These are phyloP conservation scores for Rhytidhysteron rufulum DNA, from an alignment of 2,329 filamentous ascomycete species.

Conservation along the genomic window DNA sequence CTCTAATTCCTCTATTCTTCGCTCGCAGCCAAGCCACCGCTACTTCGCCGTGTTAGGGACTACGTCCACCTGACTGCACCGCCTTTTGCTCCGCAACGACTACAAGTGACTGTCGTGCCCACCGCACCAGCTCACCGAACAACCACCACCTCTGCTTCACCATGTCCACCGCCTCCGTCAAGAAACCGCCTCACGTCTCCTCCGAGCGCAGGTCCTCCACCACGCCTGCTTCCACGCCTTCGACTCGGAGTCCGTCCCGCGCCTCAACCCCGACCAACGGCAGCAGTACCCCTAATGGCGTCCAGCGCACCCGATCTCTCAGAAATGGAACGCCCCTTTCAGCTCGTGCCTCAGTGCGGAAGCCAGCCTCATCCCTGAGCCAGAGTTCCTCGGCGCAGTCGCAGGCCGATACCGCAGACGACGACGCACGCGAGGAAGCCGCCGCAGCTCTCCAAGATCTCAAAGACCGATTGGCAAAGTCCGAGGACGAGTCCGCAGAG, in stretches of 20 bases:
- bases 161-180: constrained; percentile 33
- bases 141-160: too few relatives aligned
- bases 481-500: constrained; percentile 73
- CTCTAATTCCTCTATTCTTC: too few relatives aligned
- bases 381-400: constrained; percentile 20
- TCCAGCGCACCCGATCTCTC: constrained; percentile 27
- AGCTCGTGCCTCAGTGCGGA: constrained; percentile 35
- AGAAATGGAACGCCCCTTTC: constrained; percentile 36
- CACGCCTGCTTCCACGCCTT: constrained; percentile 25
- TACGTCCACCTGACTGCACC: too few relatives aligned
- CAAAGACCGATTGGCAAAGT: constrained; percentile 75
- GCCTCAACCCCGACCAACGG: constrained; percentile 23
- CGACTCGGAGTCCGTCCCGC: constrained; percentile 29
- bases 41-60: too few relatives aligned
- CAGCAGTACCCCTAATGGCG: constrained; percentile 22
- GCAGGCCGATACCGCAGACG: constrained; percentile 37
- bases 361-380: constrained; percentile 33
- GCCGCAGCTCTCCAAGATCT: constrained; percentile 77
- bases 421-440: constrained; percentile 75
- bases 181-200: constrained; percentile 31
- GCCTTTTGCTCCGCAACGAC: too few relatives aligned
- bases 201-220: constrained; percentile 20
- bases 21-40: too few relatives aligned
- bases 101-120: too few relatives aligned
- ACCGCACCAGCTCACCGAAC: too few relatives aligned